Evolutionary conservation across 352 stramenopile species (phyloP).

Genomic region (Phytophthora tentaculata): DNA sequence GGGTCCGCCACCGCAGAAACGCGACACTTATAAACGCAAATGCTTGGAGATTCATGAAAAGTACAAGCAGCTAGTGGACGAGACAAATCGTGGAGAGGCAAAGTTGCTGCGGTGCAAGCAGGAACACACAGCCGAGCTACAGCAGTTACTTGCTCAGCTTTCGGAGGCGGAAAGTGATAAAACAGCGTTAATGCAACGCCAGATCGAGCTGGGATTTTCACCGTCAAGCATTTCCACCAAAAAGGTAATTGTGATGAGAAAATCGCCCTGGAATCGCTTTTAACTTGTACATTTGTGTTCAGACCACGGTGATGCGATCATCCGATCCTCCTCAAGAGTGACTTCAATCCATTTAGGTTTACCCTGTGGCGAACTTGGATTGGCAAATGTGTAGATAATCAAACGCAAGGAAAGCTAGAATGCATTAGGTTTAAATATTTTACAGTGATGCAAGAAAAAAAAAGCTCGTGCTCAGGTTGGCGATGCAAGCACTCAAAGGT

Average conservation of each 20-base stretch:
- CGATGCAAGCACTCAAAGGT: conserved; percentile 15
- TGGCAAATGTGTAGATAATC: no score
- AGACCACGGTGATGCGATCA: conserved; percentile 8
- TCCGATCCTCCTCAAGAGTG: conserved; percentile 20
- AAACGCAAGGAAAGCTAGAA: conserved; percentile 3
- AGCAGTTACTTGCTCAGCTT: conserved; percentile 71
- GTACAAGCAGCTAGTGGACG: conserved; percentile 61
- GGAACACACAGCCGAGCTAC: conserved; percentile 61
- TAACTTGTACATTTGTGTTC: background rate
- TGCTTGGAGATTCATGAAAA: conserved; percentile 81
- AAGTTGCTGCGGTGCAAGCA: conserved; percentile 64
- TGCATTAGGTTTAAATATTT: conserved; percentile 42
- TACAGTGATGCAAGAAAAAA: conserved; percentile 39
- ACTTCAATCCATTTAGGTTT: no score
- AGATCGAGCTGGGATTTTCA: conserved; percentile 48
- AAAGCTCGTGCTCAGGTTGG: conserved; percentile 32
- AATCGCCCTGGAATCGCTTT: background rate
- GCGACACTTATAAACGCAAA: conserved; percentile 83
- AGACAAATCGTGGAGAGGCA: conserved; percentile 49
- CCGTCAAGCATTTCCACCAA: conserved; percentile 19
- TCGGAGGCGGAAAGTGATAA: conserved; percentile 74
- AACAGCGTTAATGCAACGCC: conserved; percentile 62
- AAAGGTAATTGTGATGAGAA: conserved; percentile 23
- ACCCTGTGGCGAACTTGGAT: no score
- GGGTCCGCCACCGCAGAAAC: conserved; percentile 47